phyloP scores from a whole-genome alignment of 2,329 filamentous ascomycete genomes.

The Ilyonectria robusta region DNA sequence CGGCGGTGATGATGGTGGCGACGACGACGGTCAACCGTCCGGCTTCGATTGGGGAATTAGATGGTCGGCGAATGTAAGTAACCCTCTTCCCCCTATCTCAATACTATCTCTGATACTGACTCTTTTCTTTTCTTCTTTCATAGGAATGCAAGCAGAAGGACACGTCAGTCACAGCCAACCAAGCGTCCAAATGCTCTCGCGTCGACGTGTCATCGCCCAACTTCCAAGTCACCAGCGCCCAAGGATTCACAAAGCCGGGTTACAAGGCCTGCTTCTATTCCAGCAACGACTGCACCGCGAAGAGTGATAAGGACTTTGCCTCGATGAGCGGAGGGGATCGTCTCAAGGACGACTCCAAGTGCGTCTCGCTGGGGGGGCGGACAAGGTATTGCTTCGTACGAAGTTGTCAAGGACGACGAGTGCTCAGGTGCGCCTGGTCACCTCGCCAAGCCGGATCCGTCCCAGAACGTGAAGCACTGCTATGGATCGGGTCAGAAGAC shows the following conservation, averaged over 20 bases:
- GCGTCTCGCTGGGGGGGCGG: background rate
- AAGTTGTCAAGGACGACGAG: background rate
- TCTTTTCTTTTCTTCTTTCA: background rate
- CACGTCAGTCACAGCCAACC: background rate
- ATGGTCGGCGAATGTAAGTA: background rate
- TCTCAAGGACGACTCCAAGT: background rate
- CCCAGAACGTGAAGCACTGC: slow-evolving; percentile 30
- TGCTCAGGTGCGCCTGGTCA: background rate
- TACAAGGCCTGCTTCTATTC: slow-evolving; percentile 1
- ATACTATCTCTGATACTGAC: background rate
- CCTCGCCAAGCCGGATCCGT: slow-evolving; percentile 8
- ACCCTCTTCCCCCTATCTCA: background rate
- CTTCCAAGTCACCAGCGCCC: background rate
- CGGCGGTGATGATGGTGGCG: background rate
- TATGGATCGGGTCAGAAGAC: slow-evolving; percentile 30
- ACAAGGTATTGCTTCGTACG: background rate
- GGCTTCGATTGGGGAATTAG: background rate
- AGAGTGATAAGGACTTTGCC: background rate
- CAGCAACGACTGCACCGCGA: background rate
- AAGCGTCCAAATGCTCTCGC: background rate
- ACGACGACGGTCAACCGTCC: background rate
- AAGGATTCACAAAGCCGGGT: background rate
- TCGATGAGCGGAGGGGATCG: background rate
- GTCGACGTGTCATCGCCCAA: background rate
- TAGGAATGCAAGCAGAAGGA: background rate